Conservation (phyloP, 2,329 filamentous ascomycete species). For the Clathrospora elynae region DNA sequence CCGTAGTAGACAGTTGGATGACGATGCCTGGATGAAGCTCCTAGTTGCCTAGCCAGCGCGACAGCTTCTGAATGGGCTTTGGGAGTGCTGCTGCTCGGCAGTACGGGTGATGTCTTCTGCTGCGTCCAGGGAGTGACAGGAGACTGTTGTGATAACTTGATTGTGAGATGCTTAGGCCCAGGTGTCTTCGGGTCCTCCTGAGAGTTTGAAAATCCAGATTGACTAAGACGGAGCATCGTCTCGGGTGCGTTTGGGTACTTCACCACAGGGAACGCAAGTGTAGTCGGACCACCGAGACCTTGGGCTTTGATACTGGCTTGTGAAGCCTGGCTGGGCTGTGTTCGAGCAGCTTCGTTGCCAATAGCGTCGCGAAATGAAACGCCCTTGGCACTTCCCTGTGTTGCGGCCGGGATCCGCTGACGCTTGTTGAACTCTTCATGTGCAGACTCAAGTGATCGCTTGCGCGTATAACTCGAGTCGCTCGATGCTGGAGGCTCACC, state of each 20-base stretch:
- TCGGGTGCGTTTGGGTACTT: conserved; percentile 73
- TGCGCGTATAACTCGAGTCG: conserved; percentile 16
- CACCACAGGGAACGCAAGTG: conserved; percentile 72
- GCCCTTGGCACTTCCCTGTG: conserved; percentile 12
- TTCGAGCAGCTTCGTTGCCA: not conserved
- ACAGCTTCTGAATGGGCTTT: conserved; percentile 22
- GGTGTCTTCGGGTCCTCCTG: conserved; percentile 42
- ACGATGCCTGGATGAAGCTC: conserved; percentile 23
- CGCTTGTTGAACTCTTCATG: conserved; percentile 18
- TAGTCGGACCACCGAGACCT: conserved; percentile 47
- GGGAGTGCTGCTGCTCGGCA: conserved; percentile 21
- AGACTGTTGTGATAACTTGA: conserved; percentile 23
- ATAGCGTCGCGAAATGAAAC: conserved; percentile 19
- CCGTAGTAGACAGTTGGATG: conserved; percentile 43
- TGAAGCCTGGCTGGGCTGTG: conserved; percentile 38
- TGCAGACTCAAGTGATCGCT: conserved; percentile 23
- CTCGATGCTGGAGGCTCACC: conserved; percentile 7
- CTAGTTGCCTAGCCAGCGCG: conserved; percentile 24
- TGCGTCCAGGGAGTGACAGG: conserved; percentile 42
- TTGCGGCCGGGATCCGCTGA: conserved; percentile 18
- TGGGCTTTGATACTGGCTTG: conserved; percentile 50
- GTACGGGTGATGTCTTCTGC: conserved; percentile 32
- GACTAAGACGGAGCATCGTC: conserved; percentile 69
- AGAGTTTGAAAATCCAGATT: conserved; percentile 62
- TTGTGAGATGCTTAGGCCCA: conserved; percentile 25